Evolutionary conservation across 2,329 filamentous ascomycete species (phyloP).

Genomic region (Xylaria sp.): DNA sequence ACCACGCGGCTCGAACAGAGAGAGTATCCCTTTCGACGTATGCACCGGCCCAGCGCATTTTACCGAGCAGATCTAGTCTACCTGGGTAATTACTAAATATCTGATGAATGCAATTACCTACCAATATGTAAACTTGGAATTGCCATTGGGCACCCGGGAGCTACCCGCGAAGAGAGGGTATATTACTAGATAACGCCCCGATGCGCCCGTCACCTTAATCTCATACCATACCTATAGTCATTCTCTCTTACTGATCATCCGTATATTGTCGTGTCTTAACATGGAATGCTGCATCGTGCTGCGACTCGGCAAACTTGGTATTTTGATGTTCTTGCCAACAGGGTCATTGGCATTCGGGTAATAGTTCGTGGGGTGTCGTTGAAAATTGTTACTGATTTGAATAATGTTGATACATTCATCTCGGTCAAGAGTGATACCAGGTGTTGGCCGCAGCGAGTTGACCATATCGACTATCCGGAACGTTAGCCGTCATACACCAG

Average conservation of each 20-base stretch:
- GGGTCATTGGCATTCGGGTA: neutral
- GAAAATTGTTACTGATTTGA: neutral
- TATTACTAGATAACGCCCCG: neutral
- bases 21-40: neutral
- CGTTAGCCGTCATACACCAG: constrained; percentile 10
- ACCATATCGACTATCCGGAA: constrained; percentile 3
- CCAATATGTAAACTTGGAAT: neutral
- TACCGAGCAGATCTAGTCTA: neutral
- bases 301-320: neutral
- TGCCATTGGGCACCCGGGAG: neutral
- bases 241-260: neutral
- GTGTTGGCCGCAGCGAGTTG: neutral
- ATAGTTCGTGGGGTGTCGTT: neutral
- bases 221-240: neutral
- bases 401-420: neutral
- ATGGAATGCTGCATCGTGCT: neutral
- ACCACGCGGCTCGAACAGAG: constrained; percentile 12
- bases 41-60: neutral
- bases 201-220: neutral
- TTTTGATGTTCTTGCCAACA: neutral
- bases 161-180: constrained; percentile 1
- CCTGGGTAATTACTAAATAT: neutral
- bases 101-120: neutral
- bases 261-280: neutral
- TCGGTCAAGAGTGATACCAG: neutral